Evolutionary conservation across 2,329 filamentous ascomycete species (phyloP), one percentile per base, ranked within the genome.

Genomic region (Pseudocercospora ulei): DNA sequence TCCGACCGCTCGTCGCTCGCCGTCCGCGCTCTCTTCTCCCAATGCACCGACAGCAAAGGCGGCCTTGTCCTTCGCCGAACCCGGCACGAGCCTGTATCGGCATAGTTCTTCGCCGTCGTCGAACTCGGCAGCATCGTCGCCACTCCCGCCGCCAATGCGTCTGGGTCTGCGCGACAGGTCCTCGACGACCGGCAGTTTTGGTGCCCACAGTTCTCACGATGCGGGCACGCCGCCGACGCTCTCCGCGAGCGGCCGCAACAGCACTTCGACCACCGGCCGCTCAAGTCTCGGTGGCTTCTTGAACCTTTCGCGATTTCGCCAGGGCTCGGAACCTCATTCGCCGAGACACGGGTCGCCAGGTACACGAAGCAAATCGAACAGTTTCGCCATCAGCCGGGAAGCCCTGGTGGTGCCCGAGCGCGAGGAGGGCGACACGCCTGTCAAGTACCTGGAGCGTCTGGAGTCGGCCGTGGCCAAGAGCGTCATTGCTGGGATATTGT

Each of bases 271-370:
- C 0, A 71, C 66, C n/a, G 86, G 87, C 3, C 75, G 90, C 38
- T 90, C 87, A 62, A 96, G 88, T 62, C 85, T 98, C 53, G 85
- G 87, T 37, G 90, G 94, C 50, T 67, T 96, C 12, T 78, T 98
- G 53, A 80, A 76, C 8, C 66, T 95, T 20, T 70, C 75, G 47
- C 76, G 87, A 47, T 71, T 94, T 43, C 75, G 88, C 33, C 82
- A 92, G 54, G 83, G 84, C 51, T 82, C 82, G 1, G 86, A 93
- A 31, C 72, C 80, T 4, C 65, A 73, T 25, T 71, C 71, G 33
- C 72, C 69, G 16, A 73, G 78, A 9, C 75, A 83, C 55, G 79
- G 78, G 8, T 78, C 78, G n/a, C 83, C 85, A 11, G 76, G 71
- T 5, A 78, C 80, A 13, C 73, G 67, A 36, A 90, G 86, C 5